Base-by-base conservation (phyloP, 306 rosid genomes). In the Rosa lucieae region DNA sequence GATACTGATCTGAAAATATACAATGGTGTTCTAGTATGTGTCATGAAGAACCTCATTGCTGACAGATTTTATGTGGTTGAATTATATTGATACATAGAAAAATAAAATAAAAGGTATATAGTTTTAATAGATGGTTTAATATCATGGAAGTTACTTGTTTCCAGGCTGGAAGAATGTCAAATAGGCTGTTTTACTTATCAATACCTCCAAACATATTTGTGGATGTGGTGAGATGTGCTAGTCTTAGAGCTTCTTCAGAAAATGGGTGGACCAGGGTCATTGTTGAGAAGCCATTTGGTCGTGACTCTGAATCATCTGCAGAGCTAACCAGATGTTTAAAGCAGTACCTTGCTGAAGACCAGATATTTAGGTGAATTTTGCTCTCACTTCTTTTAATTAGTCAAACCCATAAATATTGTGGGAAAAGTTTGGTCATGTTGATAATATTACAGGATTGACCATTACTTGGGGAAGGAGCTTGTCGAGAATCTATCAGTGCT, bases 401-500 rank as follows among this genome's bases (percentile, higher is more conserved):
- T 70, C 15, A 43, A 35, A 15, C 43, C 32, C 32, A 7, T 53
- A 32, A 63, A 85, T 47, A 78, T 59, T 55, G 76, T 62, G 74
- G 79, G 23, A 40, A 78, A 80, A 70, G 15, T 78, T 80, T 82
- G 78, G 49, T 80, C 70, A 75, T 66, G 67, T 69, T 61, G 71
- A 29, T 68, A 51, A 62, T 76, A 74, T 40, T 86, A 66, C 80
- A 94, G 99, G 91, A 95, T 95, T 82, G 98, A 95, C 83, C 99
- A 95, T 88, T 93, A 92, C 91, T 90, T 95, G 92, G 99, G 99
- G 20, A 93, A 95, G 90, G 99, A 95, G 89, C 98, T 95, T 0
- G 98, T 95, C 65, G 99, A 95, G 89, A 95, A 95, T 84, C 96
- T 92, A 53, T 95, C 97, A 0, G 98, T 93, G 82, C 99, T 95